Conservation (phyloP, 257 asterid genomes). For the Forsythia suspensa region DNA sequence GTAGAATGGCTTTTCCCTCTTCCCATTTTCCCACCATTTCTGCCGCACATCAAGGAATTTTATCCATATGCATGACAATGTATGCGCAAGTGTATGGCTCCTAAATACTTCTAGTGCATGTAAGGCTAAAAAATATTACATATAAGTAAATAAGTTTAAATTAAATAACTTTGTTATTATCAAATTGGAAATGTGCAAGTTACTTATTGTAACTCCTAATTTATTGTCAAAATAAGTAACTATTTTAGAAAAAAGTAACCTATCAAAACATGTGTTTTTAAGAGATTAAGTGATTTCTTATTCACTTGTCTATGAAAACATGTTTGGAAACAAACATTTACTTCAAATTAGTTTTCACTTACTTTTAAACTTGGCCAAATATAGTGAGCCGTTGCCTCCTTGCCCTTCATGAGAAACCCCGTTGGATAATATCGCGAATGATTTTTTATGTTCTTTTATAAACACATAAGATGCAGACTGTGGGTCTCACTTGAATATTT, state of each 20-base stretch:
- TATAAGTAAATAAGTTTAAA: not conserved
- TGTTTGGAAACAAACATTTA: not conserved
- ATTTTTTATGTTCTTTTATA: not conserved
- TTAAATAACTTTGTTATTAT: not conserved
- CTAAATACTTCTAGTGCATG: not conserved
- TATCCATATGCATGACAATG: not conserved
- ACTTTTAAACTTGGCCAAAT: not conserved
- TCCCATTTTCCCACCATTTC: not conserved
- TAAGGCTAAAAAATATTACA: not conserved
- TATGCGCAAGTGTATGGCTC: not conserved
- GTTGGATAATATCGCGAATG: not conserved
- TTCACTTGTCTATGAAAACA: too few species aligned
- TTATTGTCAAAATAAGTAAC: not conserved
- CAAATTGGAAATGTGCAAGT: not conserved
- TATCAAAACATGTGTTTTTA: not conserved
- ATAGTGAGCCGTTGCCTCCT: not conserved
- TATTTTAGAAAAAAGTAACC: not conserved
- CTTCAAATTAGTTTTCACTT: not conserved
- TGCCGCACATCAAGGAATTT: not conserved
- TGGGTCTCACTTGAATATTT: slow-evolving; percentile 23
- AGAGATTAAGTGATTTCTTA: too few species aligned
- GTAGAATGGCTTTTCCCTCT: not conserved
- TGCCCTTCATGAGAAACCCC: slow-evolving; percentile 6
- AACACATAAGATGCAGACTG: not conserved
- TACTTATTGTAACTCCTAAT: not conserved